phyloP scores from a whole-genome alignment of 441 rosid species.

The Croton setiger region DNA sequence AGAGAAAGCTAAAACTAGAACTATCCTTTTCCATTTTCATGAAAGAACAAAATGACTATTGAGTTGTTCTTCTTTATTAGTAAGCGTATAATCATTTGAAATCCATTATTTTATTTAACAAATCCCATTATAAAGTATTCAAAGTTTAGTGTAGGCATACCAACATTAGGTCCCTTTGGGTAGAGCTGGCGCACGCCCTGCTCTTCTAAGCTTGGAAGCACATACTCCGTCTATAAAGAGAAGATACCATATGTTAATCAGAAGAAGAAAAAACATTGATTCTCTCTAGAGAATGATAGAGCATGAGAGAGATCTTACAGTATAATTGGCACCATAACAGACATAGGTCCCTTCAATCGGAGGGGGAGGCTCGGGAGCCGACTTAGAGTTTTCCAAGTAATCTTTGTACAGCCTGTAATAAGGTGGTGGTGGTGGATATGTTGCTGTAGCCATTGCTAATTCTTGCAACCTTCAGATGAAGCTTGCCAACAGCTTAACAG shows the following conservation, averaged over 20 bases:
- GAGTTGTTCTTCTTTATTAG: no score
- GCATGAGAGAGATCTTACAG: slow-evolving; percentile 39
- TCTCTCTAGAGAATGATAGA: background rate
- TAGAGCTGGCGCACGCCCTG: slow-evolving; percentile 91
- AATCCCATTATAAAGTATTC: background rate
- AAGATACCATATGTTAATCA: background rate
- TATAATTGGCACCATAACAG: slow-evolving; percentile 68
- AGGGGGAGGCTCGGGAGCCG: slow-evolving; percentile 80
- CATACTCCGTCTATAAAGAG: slow-evolving; percentile 64
- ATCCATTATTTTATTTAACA: background rate
- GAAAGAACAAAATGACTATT: background rate
- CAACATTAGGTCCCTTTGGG: slow-evolving; percentile 69
- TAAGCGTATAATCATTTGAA: no score
- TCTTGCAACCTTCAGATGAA: background rate
- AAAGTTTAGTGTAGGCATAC: slow-evolving; percentile 28
- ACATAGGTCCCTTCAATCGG: slow-evolving; percentile 70
- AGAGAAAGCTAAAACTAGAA: background rate
- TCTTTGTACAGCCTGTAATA: slow-evolving; percentile 89
- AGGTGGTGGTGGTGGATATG: slow-evolving; percentile 93
- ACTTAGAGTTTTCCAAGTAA: slow-evolving; percentile 52
- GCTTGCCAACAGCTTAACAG: background rate
- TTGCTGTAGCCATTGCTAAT: slow-evolving; percentile 71
- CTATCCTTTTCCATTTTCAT: background rate
- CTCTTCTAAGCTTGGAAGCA: slow-evolving; percentile 94
- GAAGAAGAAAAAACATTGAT: background rate